A percentile compares a stretch with the other conserved stretches of the same genome.
Evolutionary conservation across 257 asterid genomes (phyloP).

Genomic region (Fraxinus excelsior): DNA sequence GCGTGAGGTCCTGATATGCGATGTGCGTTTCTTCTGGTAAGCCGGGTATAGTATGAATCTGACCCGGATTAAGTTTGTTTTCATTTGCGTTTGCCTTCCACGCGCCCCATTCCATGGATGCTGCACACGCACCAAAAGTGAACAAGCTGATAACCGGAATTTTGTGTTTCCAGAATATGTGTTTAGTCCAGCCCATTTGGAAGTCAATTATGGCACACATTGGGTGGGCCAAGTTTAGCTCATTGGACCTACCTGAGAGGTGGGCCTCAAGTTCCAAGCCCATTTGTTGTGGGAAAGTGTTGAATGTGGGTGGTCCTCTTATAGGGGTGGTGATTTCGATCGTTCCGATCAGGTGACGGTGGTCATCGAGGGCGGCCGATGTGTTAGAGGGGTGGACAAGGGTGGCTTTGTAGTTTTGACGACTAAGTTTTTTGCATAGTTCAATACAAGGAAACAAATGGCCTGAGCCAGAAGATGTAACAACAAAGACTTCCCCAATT

Average conservation of each 20-base stretch:
- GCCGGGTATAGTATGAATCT: constrained; percentile 24
- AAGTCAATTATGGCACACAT: constrained; percentile 45
- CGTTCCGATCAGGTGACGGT: constrained; percentile 24
- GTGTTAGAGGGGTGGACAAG: constrained; percentile 43
- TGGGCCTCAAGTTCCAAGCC: constrained; percentile 35
- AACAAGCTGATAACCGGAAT: constrained; percentile 38
- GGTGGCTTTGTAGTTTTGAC: constrained; percentile 28
- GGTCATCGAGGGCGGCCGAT: neutral
- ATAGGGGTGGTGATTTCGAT: constrained; percentile 9
- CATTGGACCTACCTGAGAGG: constrained; percentile 17
- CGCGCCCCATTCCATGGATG: constrained; percentile 45
- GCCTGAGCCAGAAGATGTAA: constrained; percentile 54
- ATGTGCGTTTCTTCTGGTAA: constrained; percentile 36
- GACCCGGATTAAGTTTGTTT: constrained; percentile 28
- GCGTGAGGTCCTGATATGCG: constrained; percentile 24
- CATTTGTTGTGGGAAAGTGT: constrained; percentile 1
- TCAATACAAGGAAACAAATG: constrained; percentile 51
- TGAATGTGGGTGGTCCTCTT: neutral
- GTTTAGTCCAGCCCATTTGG: constrained; percentile 45
- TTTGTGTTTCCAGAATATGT: constrained; percentile 31
- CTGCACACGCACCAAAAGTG: constrained; percentile 43
- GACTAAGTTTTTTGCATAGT: constrained; percentile 40
- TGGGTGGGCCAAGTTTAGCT: constrained; percentile 14
- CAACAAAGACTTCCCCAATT: constrained; percentile 39
- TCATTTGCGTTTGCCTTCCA: constrained; percentile 32